phyloP scores from a whole-genome alignment of 768 basidiomycete genomes.

The Leccinum subgranulosum region DNA sequence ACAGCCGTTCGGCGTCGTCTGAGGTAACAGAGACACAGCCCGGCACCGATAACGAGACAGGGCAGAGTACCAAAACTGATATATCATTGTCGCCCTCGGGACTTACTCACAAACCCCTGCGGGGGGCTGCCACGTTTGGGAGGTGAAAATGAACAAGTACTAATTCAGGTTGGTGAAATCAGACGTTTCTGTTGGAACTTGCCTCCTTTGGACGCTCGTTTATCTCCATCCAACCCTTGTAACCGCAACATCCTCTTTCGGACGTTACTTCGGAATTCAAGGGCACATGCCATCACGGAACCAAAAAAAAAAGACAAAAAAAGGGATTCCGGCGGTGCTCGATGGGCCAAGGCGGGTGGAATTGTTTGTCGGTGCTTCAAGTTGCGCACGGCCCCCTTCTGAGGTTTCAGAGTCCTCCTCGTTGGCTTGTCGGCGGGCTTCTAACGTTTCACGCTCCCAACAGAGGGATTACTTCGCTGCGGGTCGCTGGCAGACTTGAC shows the following conservation, averaged over 20 bases:
- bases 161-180: conserved; percentile 17
- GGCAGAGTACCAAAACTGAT: conserved; percentile 5
- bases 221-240: conserved; percentile 13
- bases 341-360: conserved; percentile 1
- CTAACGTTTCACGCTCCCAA: background rate
- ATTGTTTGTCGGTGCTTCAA: conserved; percentile 3
- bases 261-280: background rate
- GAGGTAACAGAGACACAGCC: conserved; percentile 16
- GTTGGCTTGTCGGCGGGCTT: background rate
- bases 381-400: background rate
- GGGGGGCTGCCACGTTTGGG: conserved; percentile 18
- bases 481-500: background rate
- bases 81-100: conserved; percentile 7
- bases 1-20: conserved; percentile 1
- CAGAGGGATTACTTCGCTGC: background rate
- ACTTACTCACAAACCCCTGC: background rate
- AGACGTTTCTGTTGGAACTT: conserved; percentile 33
- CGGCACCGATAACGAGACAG: conserved; percentile 12
- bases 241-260: conserved; percentile 6
- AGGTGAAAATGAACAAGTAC: conserved; percentile 20
- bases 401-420: background rate
- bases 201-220: conserved; percentile 16
- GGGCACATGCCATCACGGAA: conserved; percentile 10
- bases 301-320: background rate
- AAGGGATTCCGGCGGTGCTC: background rate